phyloP scores from a whole-genome alignment of 108 stramenopile species.

The Cyclotella atomus region DNA sequence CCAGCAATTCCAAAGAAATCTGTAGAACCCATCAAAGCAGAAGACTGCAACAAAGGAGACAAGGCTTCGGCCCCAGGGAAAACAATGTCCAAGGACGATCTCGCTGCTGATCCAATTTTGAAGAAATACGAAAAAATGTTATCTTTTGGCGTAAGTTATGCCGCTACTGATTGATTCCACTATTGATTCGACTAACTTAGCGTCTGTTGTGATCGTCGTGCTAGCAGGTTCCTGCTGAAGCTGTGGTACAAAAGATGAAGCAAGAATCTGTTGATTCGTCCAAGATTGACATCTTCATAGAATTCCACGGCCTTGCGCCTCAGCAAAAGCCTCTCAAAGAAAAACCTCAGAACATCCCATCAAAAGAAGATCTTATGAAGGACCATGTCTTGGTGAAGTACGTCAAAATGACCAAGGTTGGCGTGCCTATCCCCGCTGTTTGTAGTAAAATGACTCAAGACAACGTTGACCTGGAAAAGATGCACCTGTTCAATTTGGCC shows the following conservation, averaged over 20 bases:
- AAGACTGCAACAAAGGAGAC: not conserved
- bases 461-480: slow-evolving; percentile 35
- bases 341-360: not conserved
- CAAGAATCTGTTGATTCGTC: slow-evolving; percentile 29
- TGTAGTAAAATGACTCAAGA: slow-evolving; percentile 48
- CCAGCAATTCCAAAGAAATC: not conserved
- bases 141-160: slow-evolving; percentile 18
- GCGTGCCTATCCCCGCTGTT: slow-evolving; percentile 41
- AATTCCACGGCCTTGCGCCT: not conserved
- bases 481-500: slow-evolving; percentile 24
- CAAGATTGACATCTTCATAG: slow-evolving; percentile 10
- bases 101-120: not conserved
- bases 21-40: not conserved
- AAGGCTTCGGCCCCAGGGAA: not conserved
- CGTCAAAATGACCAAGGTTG: slow-evolving; percentile 39
- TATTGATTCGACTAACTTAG: no score
- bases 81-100: slow-evolving; percentile 1
- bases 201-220: not conserved
- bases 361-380: slow-evolving; percentile 30
- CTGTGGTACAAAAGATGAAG: slow-evolving; percentile 42
- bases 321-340: not conserved
- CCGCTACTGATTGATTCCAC: not conserved
- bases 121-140: slow-evolving; percentile 42
- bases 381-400: slow-evolving; percentile 37
- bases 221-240: slow-evolving; percentile 22